Evolutionary conservation across 352 stramenopile species (phyloP), one percentile per base, ranked within the genome.

Genomic region (Phytophthora macrochlamydospora): DNA sequence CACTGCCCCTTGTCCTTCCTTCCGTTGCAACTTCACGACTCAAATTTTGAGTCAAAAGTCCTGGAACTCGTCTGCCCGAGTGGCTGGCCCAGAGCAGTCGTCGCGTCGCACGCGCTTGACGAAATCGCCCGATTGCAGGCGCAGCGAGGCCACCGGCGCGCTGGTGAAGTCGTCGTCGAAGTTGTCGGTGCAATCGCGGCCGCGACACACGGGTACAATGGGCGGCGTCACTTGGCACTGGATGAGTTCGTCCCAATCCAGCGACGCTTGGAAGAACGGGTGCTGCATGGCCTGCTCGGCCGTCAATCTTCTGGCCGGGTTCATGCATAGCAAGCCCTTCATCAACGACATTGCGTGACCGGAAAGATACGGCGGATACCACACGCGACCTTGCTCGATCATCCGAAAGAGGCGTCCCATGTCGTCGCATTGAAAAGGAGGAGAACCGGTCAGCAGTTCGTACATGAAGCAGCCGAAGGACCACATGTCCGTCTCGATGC

Each of bases 81-180:
- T 5, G 54, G 55, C 55, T 70, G 51, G 56, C 43, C 32, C 56
- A 38, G 62, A 69, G 56, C 58, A 64, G 38, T 81, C 73, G 59
- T 76, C 62, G 31, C 51, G 52, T 63, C 73, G 69, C 51, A 74
- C 11, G n/a, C 71, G 67, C 59, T 82, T 77, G 40, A 71, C 51
- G n/a, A 78, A 52, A 32, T 78, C 71, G 52, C 31, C 50, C 44
- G 67, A 57, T 74, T 62, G 61, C 56, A 75, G 57, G 33, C 70
- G 68, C 7, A 91, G 71, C 24, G 75, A 82, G 38, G 76, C 43
- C 49, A 93, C 82, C 0, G 76, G 80, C 44, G 85, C 79, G 37
- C 56, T 83, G 38, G 87, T 95, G 62, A 93, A 95, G 56, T 87
- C 87, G 66, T 93, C 84, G 81, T 95, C 87, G 67, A 95, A 95